phyloP scores from a whole-genome alignment of 2,329 filamentous ascomycete species.

The Berkeleyomyces basicola region DNA sequence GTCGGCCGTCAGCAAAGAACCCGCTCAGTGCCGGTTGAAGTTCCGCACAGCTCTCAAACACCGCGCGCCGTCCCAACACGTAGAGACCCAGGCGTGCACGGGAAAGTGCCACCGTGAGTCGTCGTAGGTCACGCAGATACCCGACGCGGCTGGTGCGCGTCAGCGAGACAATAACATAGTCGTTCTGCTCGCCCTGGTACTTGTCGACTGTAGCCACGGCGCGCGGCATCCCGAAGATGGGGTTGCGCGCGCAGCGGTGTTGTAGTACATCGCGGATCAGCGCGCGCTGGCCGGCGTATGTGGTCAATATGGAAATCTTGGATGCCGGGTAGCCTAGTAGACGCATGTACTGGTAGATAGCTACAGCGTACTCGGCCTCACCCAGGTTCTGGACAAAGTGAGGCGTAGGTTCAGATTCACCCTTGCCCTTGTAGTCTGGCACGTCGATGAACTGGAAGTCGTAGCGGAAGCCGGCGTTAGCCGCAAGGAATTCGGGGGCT shows the following conservation, averaged over 20 bases:
- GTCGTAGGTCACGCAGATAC: slow-evolving; percentile 83
- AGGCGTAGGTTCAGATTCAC: slow-evolving; percentile 76
- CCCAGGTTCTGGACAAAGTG: slow-evolving; percentile 95
- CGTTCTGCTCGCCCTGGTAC: slow-evolving; percentile 98
- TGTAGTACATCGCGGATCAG: slow-evolving; percentile 73
- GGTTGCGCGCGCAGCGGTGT: slow-evolving; percentile 68
- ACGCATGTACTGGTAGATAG: slow-evolving; percentile 93
- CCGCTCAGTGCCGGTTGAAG: slow-evolving; percentile 72
- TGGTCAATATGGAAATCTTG: slow-evolving; percentile 77
- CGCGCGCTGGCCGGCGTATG: slow-evolving; percentile 82
- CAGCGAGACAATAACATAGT: slow-evolving; percentile 89
- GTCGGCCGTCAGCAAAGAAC: slow-evolving; percentile 44
- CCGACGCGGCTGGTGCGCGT: slow-evolving; percentile 78
- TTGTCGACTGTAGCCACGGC: slow-evolving; percentile 93
- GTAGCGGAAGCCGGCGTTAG: slow-evolving; percentile 83
- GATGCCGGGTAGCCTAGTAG: slow-evolving; percentile 75
- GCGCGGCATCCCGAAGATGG: slow-evolving; percentile 75
- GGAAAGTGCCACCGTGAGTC: slow-evolving; percentile 85
- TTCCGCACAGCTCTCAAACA: slow-evolving; percentile 83
- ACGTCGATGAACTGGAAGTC: slow-evolving; percentile 97
- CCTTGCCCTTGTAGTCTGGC: slow-evolving; percentile 75
- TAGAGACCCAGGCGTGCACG: slow-evolving; percentile 84
- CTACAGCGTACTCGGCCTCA: slow-evolving; percentile 92
- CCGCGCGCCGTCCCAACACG: slow-evolving; percentile 69
- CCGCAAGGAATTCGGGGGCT: slow-evolving; percentile 53